Base-by-base conservation (phyloP, 2,329 filamentous ascomycete species). In the Nemania bipapillata region DNA sequence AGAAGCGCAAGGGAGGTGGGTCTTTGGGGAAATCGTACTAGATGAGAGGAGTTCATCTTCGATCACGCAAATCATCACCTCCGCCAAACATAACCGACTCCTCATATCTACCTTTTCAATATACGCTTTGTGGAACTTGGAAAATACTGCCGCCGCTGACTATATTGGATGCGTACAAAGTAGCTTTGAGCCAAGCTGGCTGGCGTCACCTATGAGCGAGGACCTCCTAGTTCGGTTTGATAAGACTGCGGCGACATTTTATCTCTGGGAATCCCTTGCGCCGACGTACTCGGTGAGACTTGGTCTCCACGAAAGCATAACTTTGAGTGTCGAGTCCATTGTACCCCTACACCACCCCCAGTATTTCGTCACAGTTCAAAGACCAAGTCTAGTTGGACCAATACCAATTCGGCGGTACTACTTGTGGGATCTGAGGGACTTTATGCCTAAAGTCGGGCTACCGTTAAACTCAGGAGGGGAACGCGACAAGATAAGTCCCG, bases 341-440 rank as follows among this genome's bases (percentile, higher is more conserved):
- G 11, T 55, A 7, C 20, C 53, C 32, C 30, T 63, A 0, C 37
- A 32, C 4, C 47, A 63, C 8, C 20, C 35, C 3, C 28, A 49
- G 0, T 59, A 63, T 22, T 58, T 67, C 22, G 54, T 12, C 15
- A 67, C 52, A 1, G 32, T 56, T 45, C 17, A 62, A 50, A 5
- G 11, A 1, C n/a, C n/a, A 20, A 26, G 4, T 4, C 20, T 22
- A 0, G 5, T 37, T 22, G 26, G 12, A 40, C 26, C 20, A 4
- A 17, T 4, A 4, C 30, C 24, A n/a, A 42, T 17, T 20, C 37
- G 32, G 15, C 12, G 20, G 30, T 63, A 59, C 6, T 37, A 59
- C 9, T 49, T 67, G 3, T 63, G 65, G 65, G 54, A 67, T 28
- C 4, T 28, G 20, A 54, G 47, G 40, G 65, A 67, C 7, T 59